phyloP scores from a whole-genome alignment of 257 asterid species.

The Jacaranda copaia region DNA sequence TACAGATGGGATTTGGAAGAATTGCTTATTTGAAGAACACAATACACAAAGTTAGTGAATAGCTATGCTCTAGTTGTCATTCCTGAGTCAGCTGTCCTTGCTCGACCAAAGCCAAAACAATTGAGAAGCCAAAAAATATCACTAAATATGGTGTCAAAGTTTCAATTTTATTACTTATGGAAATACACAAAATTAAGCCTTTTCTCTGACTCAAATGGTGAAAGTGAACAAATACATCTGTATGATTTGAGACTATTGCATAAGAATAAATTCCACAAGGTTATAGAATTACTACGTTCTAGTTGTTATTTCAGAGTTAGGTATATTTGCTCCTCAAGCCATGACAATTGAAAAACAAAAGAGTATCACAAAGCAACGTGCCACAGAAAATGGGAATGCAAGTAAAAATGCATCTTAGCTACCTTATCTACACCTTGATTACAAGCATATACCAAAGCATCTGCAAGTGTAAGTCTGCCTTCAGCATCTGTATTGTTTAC shows the following conservation, averaged over 20 bases:
- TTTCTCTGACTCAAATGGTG: not conserved
- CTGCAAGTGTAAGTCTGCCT: slow-evolving; percentile 96
- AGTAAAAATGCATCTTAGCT: slow-evolving; percentile 19
- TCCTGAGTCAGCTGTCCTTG: not conserved
- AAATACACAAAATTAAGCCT: not conserved
- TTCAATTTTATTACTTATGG: not conserved
- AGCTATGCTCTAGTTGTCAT: not conserved
- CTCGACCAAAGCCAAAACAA: not conserved
- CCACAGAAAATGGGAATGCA: not conserved
- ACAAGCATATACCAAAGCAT: slow-evolving; percentile 93
- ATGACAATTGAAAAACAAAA: too few species aligned
- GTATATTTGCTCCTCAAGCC: too few species aligned
- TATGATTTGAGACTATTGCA: slow-evolving; percentile 4
- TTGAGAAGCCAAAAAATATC: not conserved
- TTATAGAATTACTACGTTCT: not conserved
- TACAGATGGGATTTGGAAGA: not conserved
- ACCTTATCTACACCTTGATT: slow-evolving; percentile 97
- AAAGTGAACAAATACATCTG: not conserved
- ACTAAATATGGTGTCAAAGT: not conserved
- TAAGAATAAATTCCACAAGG: not conserved
- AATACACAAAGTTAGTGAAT: not conserved
- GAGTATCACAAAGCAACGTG: too few species aligned
- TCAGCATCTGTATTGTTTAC: slow-evolving; percentile 98
- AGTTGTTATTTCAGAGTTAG: too few species aligned
- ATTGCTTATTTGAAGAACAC: not conserved